These are phyloP conservation scores for Colletotrichum australisinense DNA, from an alignment of 2,329 filamentous ascomycete genomes.

Conservation along the genomic window DNA sequence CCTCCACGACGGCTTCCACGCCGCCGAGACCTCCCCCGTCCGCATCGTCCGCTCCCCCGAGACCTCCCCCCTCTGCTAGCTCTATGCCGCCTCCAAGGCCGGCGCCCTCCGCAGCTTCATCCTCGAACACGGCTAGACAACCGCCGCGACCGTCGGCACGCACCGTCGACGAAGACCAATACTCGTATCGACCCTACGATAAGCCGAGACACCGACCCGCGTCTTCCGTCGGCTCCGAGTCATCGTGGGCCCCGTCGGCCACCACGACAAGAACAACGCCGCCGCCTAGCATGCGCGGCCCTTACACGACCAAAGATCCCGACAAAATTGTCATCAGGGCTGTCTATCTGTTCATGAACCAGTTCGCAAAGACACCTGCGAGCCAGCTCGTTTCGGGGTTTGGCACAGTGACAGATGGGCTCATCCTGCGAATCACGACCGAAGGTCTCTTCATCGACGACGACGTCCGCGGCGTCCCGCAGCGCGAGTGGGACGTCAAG, in stretches of 20 bases:
- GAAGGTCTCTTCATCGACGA: conserved; percentile 98
- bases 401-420: conserved; percentile 87
- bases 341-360: conserved; percentile 92
- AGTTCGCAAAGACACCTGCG: conserved; percentile 88
- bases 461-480: conserved; percentile 89
- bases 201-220: conserved; percentile 74
- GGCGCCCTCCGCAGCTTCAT: conserved; percentile 40
- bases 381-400: conserved; percentile 89
- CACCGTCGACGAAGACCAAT: conserved; percentile 73
- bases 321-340: conserved; percentile 96
- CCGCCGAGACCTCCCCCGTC: conserved; percentile 48
- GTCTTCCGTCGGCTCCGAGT: conserved; percentile 79
- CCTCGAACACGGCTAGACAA: conserved; percentile 44
- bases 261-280: conserved; percentile 87
- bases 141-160: conserved; percentile 63
- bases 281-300: conserved; percentile 79
- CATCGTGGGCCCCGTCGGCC: conserved; percentile 86
- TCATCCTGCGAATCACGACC: conserved; percentile 91
- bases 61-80: conserved; percentile 36
- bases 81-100: conserved; percentile 36
- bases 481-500: conserved; percentile 98
- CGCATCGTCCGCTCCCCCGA: conserved; percentile 25
- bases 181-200: conserved; percentile 84
- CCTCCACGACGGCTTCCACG: conserved; percentile 45
- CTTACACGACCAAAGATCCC: conserved; percentile 89